Conservation (phyloP, 805 yeast species). For the Spathaspora hagerdaliae region DNA sequence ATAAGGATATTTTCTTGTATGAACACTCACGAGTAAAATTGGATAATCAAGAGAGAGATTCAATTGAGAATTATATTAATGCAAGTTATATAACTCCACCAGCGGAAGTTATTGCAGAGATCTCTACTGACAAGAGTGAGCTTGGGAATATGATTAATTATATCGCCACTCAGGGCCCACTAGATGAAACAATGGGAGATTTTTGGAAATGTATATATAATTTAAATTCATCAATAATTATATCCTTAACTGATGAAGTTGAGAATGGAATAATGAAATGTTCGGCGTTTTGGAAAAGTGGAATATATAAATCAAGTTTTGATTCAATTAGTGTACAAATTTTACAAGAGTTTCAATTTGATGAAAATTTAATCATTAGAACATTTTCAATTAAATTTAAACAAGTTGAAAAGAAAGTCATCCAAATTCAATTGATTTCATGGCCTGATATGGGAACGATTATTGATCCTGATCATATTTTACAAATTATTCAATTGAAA, state of each 20-base stretch:
- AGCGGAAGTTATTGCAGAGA: slow-evolving; percentile 5
- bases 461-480: slow-evolving; percentile 51
- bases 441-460: slow-evolving; percentile 86
- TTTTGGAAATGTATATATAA: slow-evolving; percentile 78
- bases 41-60: slow-evolving; percentile 13
- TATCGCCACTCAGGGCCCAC: slow-evolving; percentile 91
- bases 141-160: slow-evolving; percentile 14
- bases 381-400: slow-evolving; percentile 35
- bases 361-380: slow-evolving; percentile 29
- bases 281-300: slow-evolving; percentile 69
- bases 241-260: slow-evolving; percentile 70
- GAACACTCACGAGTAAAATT: slow-evolving; percentile 80
- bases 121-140: slow-evolving; percentile 6
- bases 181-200: slow-evolving; percentile 67
- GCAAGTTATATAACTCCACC: slow-evolving; percentile 61
- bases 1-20: slow-evolving; percentile 83
- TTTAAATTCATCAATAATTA: slow-evolving; percentile 58
- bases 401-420: slow-evolving; percentile 28
- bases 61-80: slow-evolving; percentile 64
- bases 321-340: slow-evolving; percentile 22
- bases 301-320: slow-evolving; percentile 37
- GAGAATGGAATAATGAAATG: slow-evolving; percentile 84
- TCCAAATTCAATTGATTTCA: slow-evolving; percentile 70
- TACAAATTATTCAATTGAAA: slow-evolving; percentile 40
- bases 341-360: slow-evolving; percentile 15